Evolutionary conservation across 768 basidiomycete species (phyloP).

Genomic region (Termitomyces sp.): DNA sequence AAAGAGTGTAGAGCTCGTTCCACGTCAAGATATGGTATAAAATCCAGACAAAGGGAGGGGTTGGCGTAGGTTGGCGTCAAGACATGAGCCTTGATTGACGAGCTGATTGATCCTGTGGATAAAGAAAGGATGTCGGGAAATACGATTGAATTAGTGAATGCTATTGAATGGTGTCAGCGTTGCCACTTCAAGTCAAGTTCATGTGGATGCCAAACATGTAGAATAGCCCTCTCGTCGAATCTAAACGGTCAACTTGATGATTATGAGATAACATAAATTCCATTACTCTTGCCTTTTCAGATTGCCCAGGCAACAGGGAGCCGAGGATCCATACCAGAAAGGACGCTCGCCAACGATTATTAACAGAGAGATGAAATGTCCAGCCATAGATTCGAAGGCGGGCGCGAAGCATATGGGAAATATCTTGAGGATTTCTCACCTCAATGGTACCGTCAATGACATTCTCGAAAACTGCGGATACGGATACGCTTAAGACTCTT

Average conservation of each 20-base stretch:
- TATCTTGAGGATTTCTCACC: conserved; percentile 34
- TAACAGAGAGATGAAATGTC: conserved; percentile 27
- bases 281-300: conserved; percentile 3
- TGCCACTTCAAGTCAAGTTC: background rate
- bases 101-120: background rate
- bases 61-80: background rate
- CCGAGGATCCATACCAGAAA: conserved; percentile 30
- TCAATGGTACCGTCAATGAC: conserved; percentile 37
- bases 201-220: conserved; percentile 3
- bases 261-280: background rate
- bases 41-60: conserved; percentile 12
- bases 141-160: background rate
- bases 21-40: conserved; percentile 19
- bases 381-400: conserved; percentile 32
- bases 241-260: background rate
- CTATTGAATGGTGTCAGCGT: background rate
- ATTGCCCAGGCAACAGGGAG: conserved; percentile 15
- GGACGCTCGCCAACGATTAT: conserved; percentile 26
- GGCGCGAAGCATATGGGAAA: conserved; percentile 31
- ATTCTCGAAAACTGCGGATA: conserved; percentile 30
- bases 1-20: conserved; percentile 18
- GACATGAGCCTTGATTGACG: background rate
- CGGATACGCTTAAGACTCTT: conserved; percentile 24
- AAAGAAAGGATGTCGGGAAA: background rate
- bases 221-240: background rate